These are phyloP conservation scores for Penicillium polonicum DNA, from an alignment of 2,329 filamentous ascomycete species.

Conservation along the genomic window DNA sequence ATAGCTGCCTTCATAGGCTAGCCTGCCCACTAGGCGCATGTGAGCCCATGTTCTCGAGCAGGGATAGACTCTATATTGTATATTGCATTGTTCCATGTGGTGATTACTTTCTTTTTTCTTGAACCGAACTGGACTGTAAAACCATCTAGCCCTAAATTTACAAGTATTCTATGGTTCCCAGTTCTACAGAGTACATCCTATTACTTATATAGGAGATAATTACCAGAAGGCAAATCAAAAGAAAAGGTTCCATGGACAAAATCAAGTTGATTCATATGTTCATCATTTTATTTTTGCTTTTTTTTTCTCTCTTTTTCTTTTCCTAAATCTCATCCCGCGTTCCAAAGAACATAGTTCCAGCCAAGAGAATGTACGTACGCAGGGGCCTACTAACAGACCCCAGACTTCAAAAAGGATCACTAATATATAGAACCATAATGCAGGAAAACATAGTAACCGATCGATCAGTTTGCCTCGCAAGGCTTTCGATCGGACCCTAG, in stretches of 20 bases:
- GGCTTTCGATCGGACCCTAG: slow-evolving; percentile 22
- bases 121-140: neutral
- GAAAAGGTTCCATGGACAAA: neutral
- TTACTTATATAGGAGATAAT: neutral
- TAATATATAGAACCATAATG: neutral
- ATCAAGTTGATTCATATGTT: neutral
- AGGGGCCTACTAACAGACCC: slow-evolving; percentile 3
- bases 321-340: slow-evolving; percentile 3
- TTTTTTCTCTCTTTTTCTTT: neutral
- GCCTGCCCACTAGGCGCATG: slow-evolving; percentile 3
- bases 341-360: neutral
- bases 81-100: neutral
- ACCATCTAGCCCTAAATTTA: neutral
- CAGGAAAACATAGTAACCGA: neutral
- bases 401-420: neutral
- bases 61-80: neutral
- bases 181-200: neutral
- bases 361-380: neutral
- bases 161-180: neutral
- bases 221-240: neutral
- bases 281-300: slow-evolving; percentile 2
- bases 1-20: slow-evolving; percentile 23
- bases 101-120: neutral
- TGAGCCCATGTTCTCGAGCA: neutral
- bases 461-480: slow-evolving; percentile 12